Evolutionary conservation across 441 rosid species (phyloP), one percentile per base, ranked within the genome.

Genomic region (Pelargonium fulgidum): DNA sequence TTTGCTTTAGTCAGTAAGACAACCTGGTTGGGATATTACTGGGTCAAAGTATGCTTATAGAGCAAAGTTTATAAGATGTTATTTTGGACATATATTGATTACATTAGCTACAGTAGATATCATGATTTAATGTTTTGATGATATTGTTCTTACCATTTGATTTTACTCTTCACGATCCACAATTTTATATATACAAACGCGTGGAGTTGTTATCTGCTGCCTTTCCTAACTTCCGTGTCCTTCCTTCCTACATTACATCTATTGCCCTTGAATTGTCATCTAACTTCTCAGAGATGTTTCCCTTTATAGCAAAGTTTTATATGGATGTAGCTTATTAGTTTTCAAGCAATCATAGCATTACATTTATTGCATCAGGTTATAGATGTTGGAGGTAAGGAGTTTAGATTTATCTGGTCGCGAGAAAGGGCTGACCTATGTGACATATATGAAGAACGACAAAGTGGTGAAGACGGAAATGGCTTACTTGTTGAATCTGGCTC

Each of bases 361-460:
- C 69, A 45, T 73, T 64, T 19, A 26, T 71, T 56, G 62, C 24
- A 76, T 75, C 87, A 92, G 99, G 89, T 94, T 56, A 92, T 94
- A 78, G 85, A 86, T 73, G 95, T 90, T 70, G 97, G 97, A 79
- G 96, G 96, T 62, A 92, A 92, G 77, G 98, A 89, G 81, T 95
- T 90, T 79, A 89, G 83, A 48, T 95, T 95, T 86, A 90, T 91
- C n/a, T 95, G 99, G 99, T 92, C 99, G 59, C 80, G 68, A 61
- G 99, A 95, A 76, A 68, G 69, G 42, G 96, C 92, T 70, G 97
- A 86, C 73, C 87, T 86, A 45, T 90, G 94, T 88, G 98, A 90
- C 81, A 92, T 90, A 72, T 95, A 92, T 74, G 98, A 92, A 86
- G 93, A 92, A 75, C 80, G 81, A 63, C 84, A 81, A 79, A 84